Conservation (phyloP, 2,329 filamentous ascomycete genomes). For the Colletotrichum chrysophilum region DNA sequence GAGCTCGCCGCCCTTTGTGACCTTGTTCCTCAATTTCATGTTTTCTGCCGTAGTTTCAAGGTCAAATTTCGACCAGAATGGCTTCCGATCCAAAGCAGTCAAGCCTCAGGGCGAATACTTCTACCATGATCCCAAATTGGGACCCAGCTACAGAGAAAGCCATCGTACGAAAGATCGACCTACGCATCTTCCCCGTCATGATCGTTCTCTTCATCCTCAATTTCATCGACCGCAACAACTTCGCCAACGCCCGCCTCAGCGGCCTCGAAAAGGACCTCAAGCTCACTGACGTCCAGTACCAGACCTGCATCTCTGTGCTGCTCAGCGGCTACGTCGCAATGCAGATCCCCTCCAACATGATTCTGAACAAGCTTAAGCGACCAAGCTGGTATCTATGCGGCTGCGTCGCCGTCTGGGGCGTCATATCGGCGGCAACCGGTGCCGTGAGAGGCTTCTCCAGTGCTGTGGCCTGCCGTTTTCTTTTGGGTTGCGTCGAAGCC, state of each 20-base stretch:
- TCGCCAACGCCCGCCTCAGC: constrained; percentile 25
- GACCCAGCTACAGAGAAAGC: constrained; percentile 18
- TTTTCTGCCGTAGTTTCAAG: rapidly evolving
- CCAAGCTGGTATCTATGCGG: neutral
- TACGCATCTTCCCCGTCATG: constrained; percentile 33
- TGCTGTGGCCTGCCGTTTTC: neutral
- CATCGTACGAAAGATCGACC: constrained; percentile 35
- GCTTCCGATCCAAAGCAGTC: rapidly evolving
- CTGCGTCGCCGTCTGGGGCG: neutral
- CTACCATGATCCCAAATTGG: neutral
- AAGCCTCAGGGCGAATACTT: neutral
- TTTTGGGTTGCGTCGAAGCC: neutral
- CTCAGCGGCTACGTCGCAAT: neutral
- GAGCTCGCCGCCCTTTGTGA: neutral
- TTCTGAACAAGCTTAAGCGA: neutral
- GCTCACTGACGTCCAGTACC: constrained; percentile 33
- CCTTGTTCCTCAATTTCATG: neutral
- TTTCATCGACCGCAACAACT: constrained; percentile 26
- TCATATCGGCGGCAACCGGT: neutral
- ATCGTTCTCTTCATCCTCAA: constrained; percentile 43
- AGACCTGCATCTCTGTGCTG: neutral
- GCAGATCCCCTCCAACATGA: neutral
- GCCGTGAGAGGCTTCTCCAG: neutral
- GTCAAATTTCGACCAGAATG: neutral
- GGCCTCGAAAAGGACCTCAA: constrained; percentile 39